Conservation (phyloP, 257 asterid genomes). For the Nicotiana benthamiana region DNA sequence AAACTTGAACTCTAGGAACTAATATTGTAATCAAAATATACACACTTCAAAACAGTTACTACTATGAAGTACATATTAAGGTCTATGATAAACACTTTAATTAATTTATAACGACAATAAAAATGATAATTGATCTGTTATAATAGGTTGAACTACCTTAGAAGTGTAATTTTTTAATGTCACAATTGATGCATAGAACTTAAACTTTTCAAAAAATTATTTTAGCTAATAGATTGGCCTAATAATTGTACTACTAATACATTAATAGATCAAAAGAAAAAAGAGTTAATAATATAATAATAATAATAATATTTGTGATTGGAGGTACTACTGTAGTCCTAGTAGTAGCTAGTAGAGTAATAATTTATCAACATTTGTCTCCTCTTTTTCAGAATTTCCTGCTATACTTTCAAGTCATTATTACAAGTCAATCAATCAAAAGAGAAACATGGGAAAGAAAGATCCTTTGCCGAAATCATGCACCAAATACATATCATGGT, state of each 20-base stretch:
- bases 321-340: background rate
- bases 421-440: background rate
- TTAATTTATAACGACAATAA: no score
- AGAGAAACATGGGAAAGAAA: background rate
- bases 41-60: no score
- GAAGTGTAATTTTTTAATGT: no score
- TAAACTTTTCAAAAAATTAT: background rate
- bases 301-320: background rate
- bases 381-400: background rate
- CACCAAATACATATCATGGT: background rate
- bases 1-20: no score
- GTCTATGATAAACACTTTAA: no score
- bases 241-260: background rate
- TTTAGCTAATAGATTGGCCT: background rate
- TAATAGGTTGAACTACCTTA: no score
- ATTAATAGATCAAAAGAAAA: background rate
- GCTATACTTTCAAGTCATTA: background rate
- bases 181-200: background rate
- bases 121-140: no score
- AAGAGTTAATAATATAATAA: background rate
- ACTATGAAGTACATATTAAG: no score
- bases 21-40: no score
- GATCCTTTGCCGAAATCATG: slow-evolving; percentile 13
- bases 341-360: background rate
- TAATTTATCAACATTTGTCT: background rate